These are phyloP conservation scores for Proliferodiscus dingleyae DNA, from an alignment of 2,329 filamentous ascomycete species.

Conservation along the genomic window DNA sequence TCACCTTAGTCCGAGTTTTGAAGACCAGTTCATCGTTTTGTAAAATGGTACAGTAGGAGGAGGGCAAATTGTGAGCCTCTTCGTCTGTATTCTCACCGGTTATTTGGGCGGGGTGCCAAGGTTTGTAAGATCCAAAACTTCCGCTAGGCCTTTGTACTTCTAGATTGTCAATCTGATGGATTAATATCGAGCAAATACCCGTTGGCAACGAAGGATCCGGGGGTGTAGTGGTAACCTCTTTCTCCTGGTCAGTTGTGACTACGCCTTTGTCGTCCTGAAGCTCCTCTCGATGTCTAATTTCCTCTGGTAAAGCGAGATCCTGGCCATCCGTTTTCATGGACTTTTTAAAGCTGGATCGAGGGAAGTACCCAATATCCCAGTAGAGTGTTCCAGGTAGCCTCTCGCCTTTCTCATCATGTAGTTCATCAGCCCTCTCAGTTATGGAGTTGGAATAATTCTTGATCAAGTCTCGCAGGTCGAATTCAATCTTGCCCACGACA, in stretches of 20 bases:
- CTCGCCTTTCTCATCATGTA: slow-evolving; percentile 15
- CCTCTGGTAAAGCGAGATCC: slow-evolving; percentile 11
- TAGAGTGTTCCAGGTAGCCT: slow-evolving; percentile 11
- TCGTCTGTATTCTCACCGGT: slow-evolving; percentile 20
- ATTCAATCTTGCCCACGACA: slow-evolving; percentile 17
- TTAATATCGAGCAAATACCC: slow-evolving; percentile 19
- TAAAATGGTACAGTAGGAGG: slow-evolving; percentile 17
- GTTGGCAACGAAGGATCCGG: slow-evolving; percentile 16
- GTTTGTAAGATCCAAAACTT: slow-evolving; percentile 16
- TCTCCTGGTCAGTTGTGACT: slow-evolving; percentile 15
- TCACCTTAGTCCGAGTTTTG: slow-evolving; percentile 18
- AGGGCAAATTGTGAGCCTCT: slow-evolving; percentile 14
- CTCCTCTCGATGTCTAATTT: slow-evolving; percentile 13
- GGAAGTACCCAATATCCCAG: slow-evolving; percentile 21
- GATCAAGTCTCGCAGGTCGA: slow-evolving; percentile 18
- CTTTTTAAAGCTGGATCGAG: slow-evolving; percentile 12
- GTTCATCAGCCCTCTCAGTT: slow-evolving; percentile 11
- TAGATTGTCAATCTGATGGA: slow-evolving; percentile 18
- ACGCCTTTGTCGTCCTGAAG: slow-evolving; percentile 16
- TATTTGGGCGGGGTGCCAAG: slow-evolving; percentile 17
- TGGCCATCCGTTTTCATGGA: slow-evolving; percentile 15
- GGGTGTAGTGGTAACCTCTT: slow-evolving; percentile 16
- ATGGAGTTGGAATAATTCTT: slow-evolving; percentile 16
- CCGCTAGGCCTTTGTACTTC: slow-evolving; percentile 14
- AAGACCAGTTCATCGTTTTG: slow-evolving; percentile 19